Percentiles rank a stretch among this genome's conserved stretches.
Evolutionary conservation across 179 eudicot species (phyloP).

Genomic region (Camellia oleifera): DNA sequence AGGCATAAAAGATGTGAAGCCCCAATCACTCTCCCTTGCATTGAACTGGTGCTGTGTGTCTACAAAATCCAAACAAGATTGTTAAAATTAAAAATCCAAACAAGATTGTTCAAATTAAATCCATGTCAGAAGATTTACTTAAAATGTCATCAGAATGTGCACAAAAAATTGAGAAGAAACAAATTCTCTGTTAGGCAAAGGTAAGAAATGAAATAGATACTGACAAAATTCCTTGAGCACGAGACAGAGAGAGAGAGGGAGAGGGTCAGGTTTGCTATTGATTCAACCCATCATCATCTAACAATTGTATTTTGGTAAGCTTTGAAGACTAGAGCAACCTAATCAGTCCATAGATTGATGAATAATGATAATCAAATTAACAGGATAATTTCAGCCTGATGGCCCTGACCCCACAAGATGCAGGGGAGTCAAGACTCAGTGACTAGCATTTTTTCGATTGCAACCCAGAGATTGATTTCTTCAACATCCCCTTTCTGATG

Average conservation of each 20-base stretch:
- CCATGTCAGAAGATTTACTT: neutral
- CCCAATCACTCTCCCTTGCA: conserved; percentile 85
- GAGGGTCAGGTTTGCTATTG: neutral
- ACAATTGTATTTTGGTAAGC: neutral
- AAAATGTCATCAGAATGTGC: neutral
- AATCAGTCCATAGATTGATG: neutral
- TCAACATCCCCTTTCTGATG: too few relatives aligned
- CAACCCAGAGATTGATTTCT: too few relatives aligned
- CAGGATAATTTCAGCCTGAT: neutral
- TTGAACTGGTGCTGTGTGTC: conserved; percentile 83
- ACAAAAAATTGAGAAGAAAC: neutral
- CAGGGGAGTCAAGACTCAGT: too few relatives aligned
- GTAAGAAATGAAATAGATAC: neutral
- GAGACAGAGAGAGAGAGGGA: neutral
- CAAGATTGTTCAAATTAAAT: neutral
- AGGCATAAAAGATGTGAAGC: conserved; percentile 85
- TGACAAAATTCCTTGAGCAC: neutral
- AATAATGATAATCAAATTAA: neutral
- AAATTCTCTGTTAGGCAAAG: neutral
- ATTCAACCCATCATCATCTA: neutral
- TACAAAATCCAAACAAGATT: conserved; percentile 19
- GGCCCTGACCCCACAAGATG: too few relatives aligned
- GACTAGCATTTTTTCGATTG: too few relatives aligned
- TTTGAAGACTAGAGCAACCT: neutral
- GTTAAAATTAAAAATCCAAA: conserved; percentile 1